Conservation (phyloP, 805 yeast species). For the Metschnikowia chrysomelidarum region DNA sequence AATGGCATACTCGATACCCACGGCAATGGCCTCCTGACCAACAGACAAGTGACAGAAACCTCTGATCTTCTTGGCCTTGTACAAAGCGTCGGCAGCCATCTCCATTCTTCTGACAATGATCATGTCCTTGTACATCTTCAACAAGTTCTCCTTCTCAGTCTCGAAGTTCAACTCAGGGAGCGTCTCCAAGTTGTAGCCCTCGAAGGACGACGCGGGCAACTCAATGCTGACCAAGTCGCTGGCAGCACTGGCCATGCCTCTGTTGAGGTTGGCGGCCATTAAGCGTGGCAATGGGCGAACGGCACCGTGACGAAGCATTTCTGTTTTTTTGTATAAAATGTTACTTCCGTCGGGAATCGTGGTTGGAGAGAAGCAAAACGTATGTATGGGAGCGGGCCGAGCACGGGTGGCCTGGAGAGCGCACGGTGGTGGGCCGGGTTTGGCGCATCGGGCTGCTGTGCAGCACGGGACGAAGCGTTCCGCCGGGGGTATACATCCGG, state of each 20-base stretch:
- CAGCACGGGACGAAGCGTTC: conserved; percentile 23
- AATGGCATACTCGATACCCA: conserved; percentile 95
- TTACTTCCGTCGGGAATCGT: conserved; percentile 5
- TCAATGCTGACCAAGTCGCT: conserved; percentile 48
- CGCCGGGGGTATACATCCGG: conserved; percentile 25
- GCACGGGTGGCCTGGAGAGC: too few relatives aligned
- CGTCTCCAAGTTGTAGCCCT: conserved; percentile 73
- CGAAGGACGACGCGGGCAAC: conserved; percentile 80
- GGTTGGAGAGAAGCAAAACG: conserved; percentile 5
- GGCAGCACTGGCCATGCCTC: conserved; percentile 36
- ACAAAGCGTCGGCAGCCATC: conserved; percentile 97
- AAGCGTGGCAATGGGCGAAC: conserved; percentile 19
- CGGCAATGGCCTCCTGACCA: conserved; percentile 99
- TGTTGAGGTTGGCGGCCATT: conserved; percentile 23
- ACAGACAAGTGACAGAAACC: conserved; percentile 98
- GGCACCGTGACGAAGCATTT: conserved; percentile 20
- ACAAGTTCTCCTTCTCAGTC: conserved; percentile 74
- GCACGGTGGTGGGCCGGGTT: conserved; percentile 3
- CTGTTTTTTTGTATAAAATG: conserved; percentile 5
- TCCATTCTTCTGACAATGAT: conserved; percentile 93
- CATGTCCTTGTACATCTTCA: conserved; percentile 97
- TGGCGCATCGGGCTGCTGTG: conserved; percentile 9
- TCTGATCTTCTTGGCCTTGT: conserved; percentile 97
- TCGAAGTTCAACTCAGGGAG: conserved; percentile 67
- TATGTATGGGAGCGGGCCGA: conserved; percentile 4